Base-by-base conservation (phyloP, 371 early-diverging fungal genomes). In the Syncephalis plumigaleata region DNA sequence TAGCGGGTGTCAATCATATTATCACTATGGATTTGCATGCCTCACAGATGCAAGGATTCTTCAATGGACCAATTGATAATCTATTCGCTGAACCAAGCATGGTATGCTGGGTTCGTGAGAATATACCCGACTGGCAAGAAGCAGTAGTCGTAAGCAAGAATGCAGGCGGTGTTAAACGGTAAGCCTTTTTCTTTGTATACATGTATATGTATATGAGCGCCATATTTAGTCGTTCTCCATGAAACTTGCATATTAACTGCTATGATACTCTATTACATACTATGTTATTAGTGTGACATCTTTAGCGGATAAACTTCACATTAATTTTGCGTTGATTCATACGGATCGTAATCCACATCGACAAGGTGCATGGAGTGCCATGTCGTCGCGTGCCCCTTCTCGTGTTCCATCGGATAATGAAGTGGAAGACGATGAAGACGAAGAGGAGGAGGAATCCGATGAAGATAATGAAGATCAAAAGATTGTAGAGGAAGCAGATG, bases 101-200 rank as follows among this genome's bases (percentile, higher is more conserved):
- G 49, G 81, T 82, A 46, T 77, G 82, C 56, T 94, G 87, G 84
- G 87, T 96, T 50, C 64, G 63, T n/a, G 84, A 83, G 48, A 61
- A 74, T 54, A 79, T 86, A 25, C 71, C 80, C 23, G 75, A 84
- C 46, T 79, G 81, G 65, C 56, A 67, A 51, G 66, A 75, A 42
- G 87, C 81, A 49, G 92, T 92, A 9, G 83, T 93, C 20, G 88
- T 96, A 23, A 79, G 84, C 54, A 93, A 93, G 71, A 93, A 96
- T 62, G 90, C 96, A n/a, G 96, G 97, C 48, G 94, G 91, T 31
- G 88, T 91, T 55, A 92, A 93, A 68, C 77, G 93, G 88, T 84
- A 66, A 48, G 37, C 17, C 1, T 27, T 2, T 44, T 39, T 1
- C 8, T 11, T 21, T n/a, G n/a, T n/a, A n/a, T n/a, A n/a, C n/a